Conservation (phyloP, 2,329 filamentous ascomycete species). For the Pseudocercospora ulei region DNA sequence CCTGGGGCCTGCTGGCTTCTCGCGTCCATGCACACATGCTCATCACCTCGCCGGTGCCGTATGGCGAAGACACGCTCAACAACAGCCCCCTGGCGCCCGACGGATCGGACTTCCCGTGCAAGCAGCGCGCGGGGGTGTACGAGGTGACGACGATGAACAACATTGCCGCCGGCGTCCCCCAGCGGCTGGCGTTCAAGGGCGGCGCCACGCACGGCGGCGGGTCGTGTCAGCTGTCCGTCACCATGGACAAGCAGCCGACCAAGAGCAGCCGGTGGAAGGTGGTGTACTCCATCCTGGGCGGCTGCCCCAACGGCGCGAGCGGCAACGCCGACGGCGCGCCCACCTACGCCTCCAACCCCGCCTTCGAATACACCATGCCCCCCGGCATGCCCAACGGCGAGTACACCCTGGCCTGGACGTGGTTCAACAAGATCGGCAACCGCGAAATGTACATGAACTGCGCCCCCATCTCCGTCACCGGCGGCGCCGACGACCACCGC, state of each 20-base stretch:
- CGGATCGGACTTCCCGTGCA: constrained; percentile 69
- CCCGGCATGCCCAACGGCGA: constrained; percentile 62
- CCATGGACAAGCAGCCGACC: constrained; percentile 63
- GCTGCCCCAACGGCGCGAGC: constrained; percentile 62
- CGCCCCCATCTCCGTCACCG: constrained; percentile 57
- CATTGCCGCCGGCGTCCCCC: constrained; percentile 53
- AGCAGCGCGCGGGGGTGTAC: constrained; percentile 44
- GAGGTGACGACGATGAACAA: constrained; percentile 48
- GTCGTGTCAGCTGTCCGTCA: constrained; percentile 77
- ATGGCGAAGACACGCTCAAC: constrained; percentile 44
- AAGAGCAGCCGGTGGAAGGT: constrained; percentile 68
- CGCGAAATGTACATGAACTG: constrained; percentile 98
- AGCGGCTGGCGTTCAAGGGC: constrained; percentile 59
- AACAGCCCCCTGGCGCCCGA: constrained; percentile 54
- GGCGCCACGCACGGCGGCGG: constrained; percentile 77
- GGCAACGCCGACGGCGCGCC: constrained; percentile 33
- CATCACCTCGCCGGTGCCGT: constrained; percentile 61
- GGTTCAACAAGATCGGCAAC: constrained; percentile 80
- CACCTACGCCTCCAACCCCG: constrained; percentile 32
- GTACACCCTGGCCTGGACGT: constrained; percentile 84
- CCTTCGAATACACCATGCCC: constrained; percentile 65
- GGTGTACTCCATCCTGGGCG: constrained; percentile 77
- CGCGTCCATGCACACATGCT: constrained; percentile 59
- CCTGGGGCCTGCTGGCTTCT: constrained; percentile 18
- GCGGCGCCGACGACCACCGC: constrained; percentile 36